Evolutionary conservation across 1,139 yeast species (phyloP).

Genomic region (Taphrina betulina): DNA sequence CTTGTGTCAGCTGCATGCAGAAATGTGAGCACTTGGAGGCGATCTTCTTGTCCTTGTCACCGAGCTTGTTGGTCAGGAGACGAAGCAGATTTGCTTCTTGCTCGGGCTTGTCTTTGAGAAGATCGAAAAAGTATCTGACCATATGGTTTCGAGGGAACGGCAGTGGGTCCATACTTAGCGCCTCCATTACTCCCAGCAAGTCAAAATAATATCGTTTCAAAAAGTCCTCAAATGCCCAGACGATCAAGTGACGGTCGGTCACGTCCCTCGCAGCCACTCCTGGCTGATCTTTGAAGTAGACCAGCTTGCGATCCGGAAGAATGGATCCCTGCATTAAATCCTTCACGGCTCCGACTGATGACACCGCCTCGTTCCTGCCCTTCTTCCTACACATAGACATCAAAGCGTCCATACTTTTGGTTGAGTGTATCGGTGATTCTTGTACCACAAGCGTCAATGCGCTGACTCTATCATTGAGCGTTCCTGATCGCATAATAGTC

Average conservation of each 20-base stretch:
- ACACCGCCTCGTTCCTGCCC: slow-evolving; percentile 89
- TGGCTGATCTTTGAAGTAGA: slow-evolving; percentile 76
- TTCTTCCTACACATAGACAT: slow-evolving; percentile 81
- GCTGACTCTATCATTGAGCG: slow-evolving; percentile 90
- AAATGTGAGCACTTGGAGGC: slow-evolving; percentile 85
- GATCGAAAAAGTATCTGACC: slow-evolving; percentile 72
- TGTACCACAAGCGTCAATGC: slow-evolving; percentile 89
- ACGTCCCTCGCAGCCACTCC: slow-evolving; percentile 45
- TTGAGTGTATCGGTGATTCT: slow-evolving; percentile 90
- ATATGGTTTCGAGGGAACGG: slow-evolving; percentile 80
- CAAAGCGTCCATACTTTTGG: slow-evolving; percentile 77
- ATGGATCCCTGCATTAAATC: slow-evolving; percentile 81
- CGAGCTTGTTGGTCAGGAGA: slow-evolving; percentile 87
- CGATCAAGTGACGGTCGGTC: slow-evolving; percentile 51
- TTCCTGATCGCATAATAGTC: slow-evolving; percentile 88
- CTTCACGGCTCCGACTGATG: slow-evolving; percentile 82
- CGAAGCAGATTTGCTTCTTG: slow-evolving; percentile 90
- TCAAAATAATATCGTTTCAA: slow-evolving; percentile 73
- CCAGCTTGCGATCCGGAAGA: slow-evolving; percentile 76
- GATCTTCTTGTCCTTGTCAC: slow-evolving; percentile 88
- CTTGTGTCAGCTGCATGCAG: slow-evolving; percentile 75
- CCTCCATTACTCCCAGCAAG: slow-evolving; percentile 67
- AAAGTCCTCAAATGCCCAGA: slow-evolving; percentile 86
- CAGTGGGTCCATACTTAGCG: slow-evolving; percentile 85
- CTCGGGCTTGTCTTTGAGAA: slow-evolving; percentile 84